phyloP scores from a whole-genome alignment of 768 basidiomycete genomes.

The Guyanaporus albipodus region DNA sequence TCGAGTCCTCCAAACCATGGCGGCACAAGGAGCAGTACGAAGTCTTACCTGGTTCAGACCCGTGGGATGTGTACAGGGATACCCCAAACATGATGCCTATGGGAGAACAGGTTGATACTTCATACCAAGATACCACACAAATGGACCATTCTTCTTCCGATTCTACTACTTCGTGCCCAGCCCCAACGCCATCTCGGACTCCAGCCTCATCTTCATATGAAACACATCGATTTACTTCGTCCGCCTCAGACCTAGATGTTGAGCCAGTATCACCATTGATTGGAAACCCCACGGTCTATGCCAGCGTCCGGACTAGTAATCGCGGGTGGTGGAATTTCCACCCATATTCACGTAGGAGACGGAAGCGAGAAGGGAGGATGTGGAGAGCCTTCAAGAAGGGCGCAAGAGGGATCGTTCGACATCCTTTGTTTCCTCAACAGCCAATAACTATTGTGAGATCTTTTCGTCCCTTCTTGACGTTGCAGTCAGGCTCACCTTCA shows the following conservation, averaged over 20 bases:
- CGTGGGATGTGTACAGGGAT: conserved; percentile 34
- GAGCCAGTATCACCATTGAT: conserved; percentile 51
- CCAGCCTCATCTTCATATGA: conserved; percentile 54
- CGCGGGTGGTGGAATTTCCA: conserved; percentile 54
- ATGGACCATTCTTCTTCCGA: conserved; percentile 24
- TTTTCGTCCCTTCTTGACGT: background rate
- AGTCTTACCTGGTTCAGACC: conserved; percentile 43
- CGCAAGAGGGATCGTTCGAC: conserved; percentile 54
- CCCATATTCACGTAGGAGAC: conserved; percentile 43
- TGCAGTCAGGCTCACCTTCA: conserved; percentile 20
- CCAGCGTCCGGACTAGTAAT: conserved; percentile 43
- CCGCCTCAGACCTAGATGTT: conserved; percentile 58
- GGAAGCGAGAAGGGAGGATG: conserved; percentile 45
- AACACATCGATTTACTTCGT: conserved; percentile 47
- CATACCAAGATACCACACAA: conserved; percentile 27
- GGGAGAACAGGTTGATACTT: conserved; percentile 8
- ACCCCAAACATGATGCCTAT: conserved; percentile 5
- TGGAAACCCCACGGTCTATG: conserved; percentile 21
- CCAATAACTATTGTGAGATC: conserved; percentile 74
- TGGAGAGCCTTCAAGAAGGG: conserved; percentile 52
- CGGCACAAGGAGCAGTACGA: conserved; percentile 39
- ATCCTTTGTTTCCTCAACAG: conserved; percentile 75
- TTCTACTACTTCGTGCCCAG: conserved; percentile 32
- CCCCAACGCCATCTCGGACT: conserved; percentile 61
- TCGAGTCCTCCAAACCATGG: conserved; percentile 13